Percentiles rank a stretch among this genome's conserved stretches.
Conservation (phyloP, 2,329 filamentous ascomycete genomes). For the Tolypocladium endophyticum region DNA sequence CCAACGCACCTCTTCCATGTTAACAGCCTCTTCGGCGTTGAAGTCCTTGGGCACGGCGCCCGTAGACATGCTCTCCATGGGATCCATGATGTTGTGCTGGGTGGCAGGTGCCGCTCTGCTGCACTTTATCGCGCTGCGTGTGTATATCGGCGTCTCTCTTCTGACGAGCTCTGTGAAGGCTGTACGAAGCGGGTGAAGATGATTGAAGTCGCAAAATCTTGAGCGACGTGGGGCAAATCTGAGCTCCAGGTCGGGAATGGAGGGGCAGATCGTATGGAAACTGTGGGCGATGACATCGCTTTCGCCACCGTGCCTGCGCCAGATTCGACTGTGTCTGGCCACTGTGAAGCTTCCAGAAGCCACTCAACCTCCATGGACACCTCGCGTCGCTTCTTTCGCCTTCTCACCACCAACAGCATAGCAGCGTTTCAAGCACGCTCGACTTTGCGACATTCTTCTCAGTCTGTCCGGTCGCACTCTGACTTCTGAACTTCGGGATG, state of each 20-base stretch:
- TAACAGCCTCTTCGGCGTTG: slow-evolving; percentile 44
- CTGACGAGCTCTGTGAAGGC: neutral
- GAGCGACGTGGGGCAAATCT: neutral
- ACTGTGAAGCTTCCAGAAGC: neutral
- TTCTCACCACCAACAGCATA: neutral
- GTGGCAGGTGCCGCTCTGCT: neutral
- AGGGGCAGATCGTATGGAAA: neutral
- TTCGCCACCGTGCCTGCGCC: neutral
- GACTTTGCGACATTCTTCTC: neutral
- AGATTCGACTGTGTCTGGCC: neutral
- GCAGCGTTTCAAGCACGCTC: no score
- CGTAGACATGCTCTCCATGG: slow-evolving; percentile 25
- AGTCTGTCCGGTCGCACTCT: neutral
- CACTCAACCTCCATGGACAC: neutral
- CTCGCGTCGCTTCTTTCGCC: neutral
- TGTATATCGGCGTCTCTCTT: neutral
- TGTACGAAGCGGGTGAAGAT: neutral
- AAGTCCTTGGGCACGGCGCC: slow-evolving; percentile 42
- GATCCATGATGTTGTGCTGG: slow-evolving; percentile 21
- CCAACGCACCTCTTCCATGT: slow-evolving; percentile 43
- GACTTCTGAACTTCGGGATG: neutral
- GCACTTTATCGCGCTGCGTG: neutral
- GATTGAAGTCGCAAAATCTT: neutral
- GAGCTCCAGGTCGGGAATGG: neutral
- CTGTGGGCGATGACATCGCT: neutral